These are phyloP conservation scores for Colletotrichum tabaci DNA, from an alignment of 2,329 filamentous ascomycete genomes.

Conservation along the genomic window DNA sequence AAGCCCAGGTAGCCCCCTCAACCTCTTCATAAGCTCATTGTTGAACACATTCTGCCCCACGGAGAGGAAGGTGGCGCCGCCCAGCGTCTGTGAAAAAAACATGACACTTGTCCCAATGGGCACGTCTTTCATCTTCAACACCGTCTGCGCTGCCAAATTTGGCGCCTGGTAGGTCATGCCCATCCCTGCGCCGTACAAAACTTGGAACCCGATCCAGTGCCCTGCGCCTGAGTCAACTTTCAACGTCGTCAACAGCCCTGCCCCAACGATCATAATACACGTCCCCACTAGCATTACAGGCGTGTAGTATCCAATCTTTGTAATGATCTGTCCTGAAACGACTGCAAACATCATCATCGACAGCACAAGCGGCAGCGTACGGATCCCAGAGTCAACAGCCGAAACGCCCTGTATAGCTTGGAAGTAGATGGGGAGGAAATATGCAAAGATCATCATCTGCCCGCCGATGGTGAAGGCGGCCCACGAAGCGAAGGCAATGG, in stretches of 20 bases:
- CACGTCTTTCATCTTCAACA: constrained; percentile 58
- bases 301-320: not conserved
- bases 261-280: not conserved
- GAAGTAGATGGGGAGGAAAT: constrained; percentile 41
- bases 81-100: constrained; percentile 61
- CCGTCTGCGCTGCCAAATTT: constrained; percentile 60
- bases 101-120: constrained; percentile 60
- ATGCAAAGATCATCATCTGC: constrained; percentile 46
- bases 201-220: not conserved
- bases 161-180: constrained; percentile 60
- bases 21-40: too few relatives aligned
- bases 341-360: not conserved
- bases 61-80: constrained; percentile 27
- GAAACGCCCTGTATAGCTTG: constrained; percentile 57
- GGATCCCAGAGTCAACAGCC: constrained; percentile 68
- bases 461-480: not conserved
- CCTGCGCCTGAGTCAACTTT: not conserved
- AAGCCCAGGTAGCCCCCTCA: too few relatives aligned
- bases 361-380: constrained; percentile 43
- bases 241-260: not conserved
- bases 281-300: not conserved
- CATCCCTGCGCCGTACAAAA: constrained; percentile 56
- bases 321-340: not conserved
- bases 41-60: too few relatives aligned
- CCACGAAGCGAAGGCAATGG: not conserved